A percentile compares a stretch with the other conserved stretches of the same genome.
phyloP scores from a whole-genome alignment of 345 rosid species.

The Trapa bicornis region DNA sequence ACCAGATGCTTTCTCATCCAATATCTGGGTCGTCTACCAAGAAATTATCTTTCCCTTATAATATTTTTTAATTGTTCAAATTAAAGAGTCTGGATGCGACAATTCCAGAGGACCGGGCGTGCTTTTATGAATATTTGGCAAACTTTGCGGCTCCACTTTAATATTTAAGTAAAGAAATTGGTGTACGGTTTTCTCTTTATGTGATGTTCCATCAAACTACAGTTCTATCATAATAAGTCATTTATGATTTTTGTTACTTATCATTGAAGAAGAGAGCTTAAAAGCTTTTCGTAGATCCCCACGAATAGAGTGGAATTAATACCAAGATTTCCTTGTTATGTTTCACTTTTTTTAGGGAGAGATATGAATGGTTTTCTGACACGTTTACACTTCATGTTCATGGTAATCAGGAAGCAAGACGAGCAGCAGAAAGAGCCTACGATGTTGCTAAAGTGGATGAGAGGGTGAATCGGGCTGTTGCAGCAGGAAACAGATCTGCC shows the following conservation, averaged over 20 bases:
- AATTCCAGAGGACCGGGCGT: not conserved
- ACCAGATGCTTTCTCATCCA: not conserved
- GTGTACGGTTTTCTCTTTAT: too few relatives aligned
- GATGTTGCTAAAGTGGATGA: constrained; percentile 82
- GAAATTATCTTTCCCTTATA: not conserved
- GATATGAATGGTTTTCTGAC: not conserved
- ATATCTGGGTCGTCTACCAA: not conserved
- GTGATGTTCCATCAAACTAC: too few relatives aligned
- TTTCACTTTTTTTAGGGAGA: too few relatives aligned
- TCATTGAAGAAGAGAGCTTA: not conserved
- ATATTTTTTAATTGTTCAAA: too few relatives aligned
- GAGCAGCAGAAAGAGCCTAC: constrained; percentile 71
- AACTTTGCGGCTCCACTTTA: not conserved
- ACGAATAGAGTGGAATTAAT: not conserved
- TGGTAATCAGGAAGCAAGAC: constrained; percentile 59
- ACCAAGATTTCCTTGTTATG: too few relatives aligned
- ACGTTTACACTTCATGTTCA: not conserved
- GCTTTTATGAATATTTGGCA: not conserved
- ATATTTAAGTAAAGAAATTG: too few relatives aligned
- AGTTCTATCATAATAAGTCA: not conserved
- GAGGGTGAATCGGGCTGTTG: constrained; percentile 73
- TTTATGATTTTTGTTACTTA: not conserved
- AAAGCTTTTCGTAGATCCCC: not conserved
- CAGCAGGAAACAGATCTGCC: constrained; percentile 84
- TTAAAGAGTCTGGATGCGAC: not conserved